Evolutionary conservation across 345 rosid genomes (phyloP).

Genomic region (Sonneratia alba): DNA sequence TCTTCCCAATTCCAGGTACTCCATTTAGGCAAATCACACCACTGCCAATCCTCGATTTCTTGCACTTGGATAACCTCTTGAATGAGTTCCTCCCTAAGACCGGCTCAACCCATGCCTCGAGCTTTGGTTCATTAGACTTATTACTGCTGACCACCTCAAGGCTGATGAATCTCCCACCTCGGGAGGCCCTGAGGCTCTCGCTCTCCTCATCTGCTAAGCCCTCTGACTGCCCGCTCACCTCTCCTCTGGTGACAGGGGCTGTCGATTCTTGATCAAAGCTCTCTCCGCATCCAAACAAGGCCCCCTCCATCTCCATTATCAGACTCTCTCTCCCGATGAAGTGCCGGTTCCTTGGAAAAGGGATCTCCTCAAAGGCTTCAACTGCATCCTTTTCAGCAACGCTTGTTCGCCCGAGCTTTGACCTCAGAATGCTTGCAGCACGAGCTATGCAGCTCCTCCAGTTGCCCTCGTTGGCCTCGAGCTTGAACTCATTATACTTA

Average conservation of each 20-base stretch:
- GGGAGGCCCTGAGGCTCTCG: conserved; percentile 20
- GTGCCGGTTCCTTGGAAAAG: conserved; percentile 55
- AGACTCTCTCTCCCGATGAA: conserved; percentile 82
- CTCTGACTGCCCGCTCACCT: conserved; percentile 71
- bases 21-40: conserved; percentile 70
- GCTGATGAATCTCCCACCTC: conserved; percentile 51
- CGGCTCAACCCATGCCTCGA: conserved; percentile 61
- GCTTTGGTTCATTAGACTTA: conserved; percentile 50
- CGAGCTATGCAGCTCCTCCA: conserved; percentile 74
- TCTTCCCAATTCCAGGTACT: conserved; percentile 70
- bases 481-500: conserved; percentile 66
- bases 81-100: conserved; percentile 46
- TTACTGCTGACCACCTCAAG: conserved; percentile 41
- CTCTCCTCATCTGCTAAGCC: conserved; percentile 76
- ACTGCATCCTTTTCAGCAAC: conserved; percentile 34
- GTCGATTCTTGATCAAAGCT: conserved; percentile 32
- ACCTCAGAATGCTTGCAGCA: conserved; percentile 40
- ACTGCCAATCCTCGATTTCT: conserved; percentile 50
- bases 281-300: conserved; percentile 56
- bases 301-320: conserved; percentile 59
- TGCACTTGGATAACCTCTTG: conserved; percentile 43
- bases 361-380: conserved; percentile 58
- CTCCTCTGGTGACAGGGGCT: conserved; percentile 42
- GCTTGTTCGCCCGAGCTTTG: conserved; percentile 79
- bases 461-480: conserved; percentile 64